Base-by-base conservation (phyloP, 805 yeast genomes). In the Sungouiozyma ichnusensis region DNA sequence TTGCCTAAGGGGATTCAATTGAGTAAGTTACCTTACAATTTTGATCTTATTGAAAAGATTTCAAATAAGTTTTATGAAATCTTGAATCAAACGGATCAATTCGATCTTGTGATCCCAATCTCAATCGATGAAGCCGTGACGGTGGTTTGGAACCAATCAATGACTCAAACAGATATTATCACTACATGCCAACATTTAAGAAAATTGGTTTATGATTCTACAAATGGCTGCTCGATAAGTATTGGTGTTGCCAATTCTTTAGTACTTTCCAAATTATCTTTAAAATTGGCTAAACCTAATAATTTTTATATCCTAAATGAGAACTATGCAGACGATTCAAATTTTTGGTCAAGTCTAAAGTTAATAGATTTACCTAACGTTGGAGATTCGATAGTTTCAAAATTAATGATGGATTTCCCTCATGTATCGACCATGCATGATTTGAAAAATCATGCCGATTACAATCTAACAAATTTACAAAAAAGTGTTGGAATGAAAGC, bases 91-190 rank as follows among this genome's bases (percentile, higher is more conserved):
- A 33, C 40, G 6, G 9, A 16, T 16, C 13, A 31, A 14, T 35
- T 38, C 11, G 20, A 38, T 8, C 69, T 79, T 37, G 74, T 87
- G 2, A 68, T 79, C 24, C 97, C 97, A 0, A 85, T 92, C 1
- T 86, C 94, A 46, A 79, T 92, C 3, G 97, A 92, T 59, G 98
- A 92, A 55, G 95, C 87, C 0, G 63, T 92, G n/a, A 53, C 60
- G 36, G 52, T 57, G 2, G 50, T 35, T 48, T 9, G 16, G 18
- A 32, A 39, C 9, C 29, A 24, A 6, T 24, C 29, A 6, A 24
- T 24, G 29, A 16, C 24, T 16, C 33, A 20, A n/a, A 29, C 37
- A 14, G 31, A 46, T 16, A 2, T 35, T 2, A 13, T n/a, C 44
- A 0, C 50, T 69, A 6, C 60, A 48, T 41, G 48, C 43, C 20